phyloP scores from a whole-genome alignment of 331 rosid species.

The Pyracantha coccinea region DNA sequence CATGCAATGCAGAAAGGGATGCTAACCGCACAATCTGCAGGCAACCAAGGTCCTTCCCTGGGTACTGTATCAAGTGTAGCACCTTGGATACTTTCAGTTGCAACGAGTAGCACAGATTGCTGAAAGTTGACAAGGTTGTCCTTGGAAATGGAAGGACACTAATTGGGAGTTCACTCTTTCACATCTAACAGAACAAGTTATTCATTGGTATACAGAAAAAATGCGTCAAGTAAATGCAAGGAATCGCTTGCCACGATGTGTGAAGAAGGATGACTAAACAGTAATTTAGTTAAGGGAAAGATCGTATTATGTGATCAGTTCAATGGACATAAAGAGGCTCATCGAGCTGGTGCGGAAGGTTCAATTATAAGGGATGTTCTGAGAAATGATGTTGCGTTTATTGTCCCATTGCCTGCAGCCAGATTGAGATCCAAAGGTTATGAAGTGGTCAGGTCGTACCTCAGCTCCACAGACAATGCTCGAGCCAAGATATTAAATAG shows the following conservation, averaged over 20 bases:
- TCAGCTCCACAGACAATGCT: constrained; percentile 7
- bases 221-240: neutral
- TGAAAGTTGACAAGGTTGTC: constrained; percentile 12
- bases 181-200: constrained; percentile 4
- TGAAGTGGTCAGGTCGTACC: constrained; percentile 9
- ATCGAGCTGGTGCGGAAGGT: constrained; percentile 11
- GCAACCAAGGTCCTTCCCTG: constrained; percentile 1
- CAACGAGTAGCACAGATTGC: constrained; percentile 20
- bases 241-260: neutral
- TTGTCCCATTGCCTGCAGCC: neutral
- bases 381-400: neutral
- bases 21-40: constrained; percentile 17
- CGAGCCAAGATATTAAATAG: constrained; percentile 14
- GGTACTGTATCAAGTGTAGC: neutral
- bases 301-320: constrained; percentile 10
- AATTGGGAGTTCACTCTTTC: constrained; percentile 12
- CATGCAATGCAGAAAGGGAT: constrained; percentile 41
- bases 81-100: constrained; percentile 23
- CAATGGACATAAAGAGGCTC: neutral
- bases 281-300: constrained; percentile 16
- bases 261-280: neutral
- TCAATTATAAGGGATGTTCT: neutral
- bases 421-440: neutral
- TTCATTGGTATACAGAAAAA: neutral
- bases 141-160: constrained; percentile 21